Conservation (phyloP, 2,329 filamentous ascomycete genomes). For the Hypoxylon sp. region DNA sequence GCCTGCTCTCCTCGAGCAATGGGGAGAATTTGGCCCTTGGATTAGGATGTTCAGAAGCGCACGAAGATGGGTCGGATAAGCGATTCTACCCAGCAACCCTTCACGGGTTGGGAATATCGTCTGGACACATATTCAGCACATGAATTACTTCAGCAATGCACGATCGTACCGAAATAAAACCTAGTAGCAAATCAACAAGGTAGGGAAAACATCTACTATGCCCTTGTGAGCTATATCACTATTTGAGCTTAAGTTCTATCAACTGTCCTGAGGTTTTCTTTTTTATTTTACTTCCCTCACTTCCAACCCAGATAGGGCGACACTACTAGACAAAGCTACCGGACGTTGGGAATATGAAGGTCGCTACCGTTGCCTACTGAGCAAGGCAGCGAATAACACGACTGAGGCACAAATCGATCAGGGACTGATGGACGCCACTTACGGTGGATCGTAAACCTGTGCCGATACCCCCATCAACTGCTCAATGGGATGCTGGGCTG, state of each 20-base stretch:
- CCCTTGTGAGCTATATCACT: not conserved
- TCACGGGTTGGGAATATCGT: not conserved
- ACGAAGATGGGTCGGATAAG: conserved; percentile 42
- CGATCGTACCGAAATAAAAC: conserved; percentile 13
- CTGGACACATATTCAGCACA: conserved; percentile 5
- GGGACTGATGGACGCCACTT: conserved; percentile 19
- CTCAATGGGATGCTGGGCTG: conserved; percentile 13
- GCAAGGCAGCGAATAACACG: conserved; percentile 11
- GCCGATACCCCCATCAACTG: conserved; percentile 15
- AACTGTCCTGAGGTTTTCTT: conserved; percentile 3
- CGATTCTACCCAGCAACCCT: not conserved
- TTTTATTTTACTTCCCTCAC: not conserved
- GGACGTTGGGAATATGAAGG: conserved; percentile 1
- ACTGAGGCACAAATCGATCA: conserved; percentile 15
- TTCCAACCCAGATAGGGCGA: not conserved
- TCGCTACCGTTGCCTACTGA: conserved; percentile 4
- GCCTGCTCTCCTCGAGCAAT: conserved; percentile 39
- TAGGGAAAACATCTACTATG: conserved; percentile 18
- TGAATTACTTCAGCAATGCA: conserved; percentile 10
- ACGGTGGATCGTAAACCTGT: conserved; percentile 29
- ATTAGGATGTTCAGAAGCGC: conserved; percentile 45
- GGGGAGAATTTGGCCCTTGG: conserved; percentile 45
- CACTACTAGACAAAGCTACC: not conserved
- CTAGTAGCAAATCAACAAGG: conserved; percentile 4
- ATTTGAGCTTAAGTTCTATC: not conserved